phyloP scores from a whole-genome alignment of 2,329 filamentous ascomycete species.

The Ramularia endophylla region DNA sequence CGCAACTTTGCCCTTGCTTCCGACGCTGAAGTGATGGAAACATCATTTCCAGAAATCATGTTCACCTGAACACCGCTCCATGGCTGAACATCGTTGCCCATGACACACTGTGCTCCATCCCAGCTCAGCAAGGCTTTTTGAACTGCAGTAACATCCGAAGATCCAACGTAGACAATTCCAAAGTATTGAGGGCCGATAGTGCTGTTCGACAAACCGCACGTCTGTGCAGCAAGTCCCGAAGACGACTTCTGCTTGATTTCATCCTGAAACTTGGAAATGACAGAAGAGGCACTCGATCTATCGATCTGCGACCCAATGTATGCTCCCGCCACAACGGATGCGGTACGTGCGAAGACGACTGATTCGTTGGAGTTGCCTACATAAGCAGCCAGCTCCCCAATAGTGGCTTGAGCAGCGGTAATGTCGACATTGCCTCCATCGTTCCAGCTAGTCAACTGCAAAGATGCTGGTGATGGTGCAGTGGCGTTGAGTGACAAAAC shows the following conservation, averaged over 20 bases:
- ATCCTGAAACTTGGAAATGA: slow-evolving; percentile 1
- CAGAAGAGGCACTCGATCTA: slow-evolving; percentile 1
- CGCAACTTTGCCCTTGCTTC: too few species aligned
- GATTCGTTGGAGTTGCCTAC: background rate
- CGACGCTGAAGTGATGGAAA: slow-evolving; percentile 3
- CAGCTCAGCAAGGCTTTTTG: slow-evolving; percentile 6
- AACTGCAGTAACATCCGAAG: slow-evolving; percentile 2
- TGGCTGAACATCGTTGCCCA: background rate
- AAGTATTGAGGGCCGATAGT: slow-evolving; percentile 9
- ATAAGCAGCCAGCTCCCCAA: background rate
- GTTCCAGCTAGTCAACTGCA: background rate
- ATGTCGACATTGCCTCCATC: background rate
- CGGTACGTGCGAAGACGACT: slow-evolving; percentile 1
- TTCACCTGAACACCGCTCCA: slow-evolving; percentile 1
- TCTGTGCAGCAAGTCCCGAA: slow-evolving; percentile 1
- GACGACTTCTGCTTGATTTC: background rate
- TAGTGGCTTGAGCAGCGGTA: background rate
- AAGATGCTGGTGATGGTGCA: background rate
- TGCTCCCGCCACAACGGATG: slow-evolving; percentile 1
- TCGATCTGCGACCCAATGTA: slow-evolving; percentile 7
- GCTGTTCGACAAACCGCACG: slow-evolving; percentile 5
- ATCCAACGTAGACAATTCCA: slow-evolving; percentile 1
- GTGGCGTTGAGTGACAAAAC: background rate
- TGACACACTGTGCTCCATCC: slow-evolving; percentile 7
- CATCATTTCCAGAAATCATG: slow-evolving; percentile 1